Evolutionary conservation across 805 yeast species (phyloP), one percentile per base, ranked within the genome.

Genomic region (Candida andamanensis): DNA sequence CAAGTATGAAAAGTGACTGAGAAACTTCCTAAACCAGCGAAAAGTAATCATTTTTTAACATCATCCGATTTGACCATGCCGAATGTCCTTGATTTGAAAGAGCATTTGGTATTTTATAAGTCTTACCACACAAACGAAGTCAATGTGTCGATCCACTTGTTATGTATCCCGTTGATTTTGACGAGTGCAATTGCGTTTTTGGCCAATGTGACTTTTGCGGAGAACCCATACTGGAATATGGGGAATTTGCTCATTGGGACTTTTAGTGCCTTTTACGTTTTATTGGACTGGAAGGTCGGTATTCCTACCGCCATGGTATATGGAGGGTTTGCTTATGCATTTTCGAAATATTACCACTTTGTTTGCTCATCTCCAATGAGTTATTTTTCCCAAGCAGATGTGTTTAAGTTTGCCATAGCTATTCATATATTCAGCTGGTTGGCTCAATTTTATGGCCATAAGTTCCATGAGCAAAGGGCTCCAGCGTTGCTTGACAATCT

Each of bases 401-500:
- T 54, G 40, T 33, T 50, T 21, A 39, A 47, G 15, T 41, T 33
- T 9, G 64, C 76, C 0, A 35, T 61, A n/a, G 44, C 34, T 1
- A 44, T 74, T 12, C 83, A 81, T 52, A 52, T 69, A 0, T 22
- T 60, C 2, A 62, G 83, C 7, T 90, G 98, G 97, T 47, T 77
- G 11, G 77, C 76, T 5, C 97, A 92, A 49, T 87, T 90, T 54
- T 66, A 80, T 30, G 96, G 97, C 4, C 97, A 92, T 52, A 90
- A 83, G 1, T 66, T 72, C 8, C 84, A 77, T 49, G 98, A 90
- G 51, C 69, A 68, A 38, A 67, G 85, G 25, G 83, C 87, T 0
- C 98, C 98, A 0, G 96, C 97, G 0, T 57, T 90, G 32, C 54
- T 85, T 24, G 95, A 89, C 47, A 89, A 80, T 50, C 61, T 86